Evolutionary conservation across 768 basidiomycete genomes (phyloP), one percentile per base, ranked within the genome.

Genomic region (Leccinum imitatum): DNA sequence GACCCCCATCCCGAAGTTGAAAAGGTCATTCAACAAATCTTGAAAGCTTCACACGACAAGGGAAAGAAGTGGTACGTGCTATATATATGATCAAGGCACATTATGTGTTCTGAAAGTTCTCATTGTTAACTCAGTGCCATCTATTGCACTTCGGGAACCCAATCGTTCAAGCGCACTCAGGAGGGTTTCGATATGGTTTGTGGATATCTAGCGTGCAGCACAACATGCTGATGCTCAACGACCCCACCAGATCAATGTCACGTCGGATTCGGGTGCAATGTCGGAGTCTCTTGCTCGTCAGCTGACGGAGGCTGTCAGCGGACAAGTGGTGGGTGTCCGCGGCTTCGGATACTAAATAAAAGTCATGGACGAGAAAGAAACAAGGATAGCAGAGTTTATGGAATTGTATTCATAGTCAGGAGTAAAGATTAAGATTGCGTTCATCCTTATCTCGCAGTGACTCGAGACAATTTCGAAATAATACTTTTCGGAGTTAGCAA

Each of bases 1-100:
- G 83, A 88, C 63, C 84, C 85, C 0, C 83, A 87, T 60, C 83
- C 86, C 0, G 81, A 85, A 3, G 82, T 87, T 4, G 88, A 89
- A 66, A 73, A 77, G 57, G 69, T 82, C 8, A 86, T 89, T 39
- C 82, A 87, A 59, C 69, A 70, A 15, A 82, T 89, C 25, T 73
- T 84, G 31, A 64, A 75, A 41, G 78, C 69, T 2, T 74, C 82
- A 0, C 87, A 89, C 63, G 67, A 65, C 47, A 79, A 79, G 9
- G 78, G 81, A 21, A 89, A 88, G 76, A 89, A 89, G 76, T 87
- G 86, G 87, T 87, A 59, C 19, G 76, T 21, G 11, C 23, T n/a
- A 9, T 33, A 7, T 33, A 27, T 59, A 6, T 50, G 23, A 50
- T 7, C 47, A 3, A 31, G 9, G 35, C 11, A 13, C 30, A 30